These are phyloP conservation scores for Vararia minispora DNA, from an alignment of 768 basidiomycete species.

Conservation along the genomic window DNA sequence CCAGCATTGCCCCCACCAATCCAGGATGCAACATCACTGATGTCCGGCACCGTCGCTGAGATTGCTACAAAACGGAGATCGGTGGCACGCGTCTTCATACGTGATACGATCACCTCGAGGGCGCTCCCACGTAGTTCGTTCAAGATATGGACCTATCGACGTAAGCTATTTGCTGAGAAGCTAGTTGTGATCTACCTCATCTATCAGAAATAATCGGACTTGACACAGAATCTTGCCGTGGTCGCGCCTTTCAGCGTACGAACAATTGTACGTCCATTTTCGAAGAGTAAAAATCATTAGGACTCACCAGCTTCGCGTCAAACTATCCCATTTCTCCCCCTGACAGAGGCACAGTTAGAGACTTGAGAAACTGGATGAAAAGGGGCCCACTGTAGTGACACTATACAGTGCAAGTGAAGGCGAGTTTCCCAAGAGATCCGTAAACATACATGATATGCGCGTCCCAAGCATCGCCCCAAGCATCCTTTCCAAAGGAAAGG, in stretches of 20 bases:
- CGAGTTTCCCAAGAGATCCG: too few relatives aligned
- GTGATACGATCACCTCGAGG: constrained; percentile 87
- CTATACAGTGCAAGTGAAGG: too few relatives aligned
- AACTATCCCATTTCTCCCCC: constrained; percentile 95
- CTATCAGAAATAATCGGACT: constrained; percentile 78
- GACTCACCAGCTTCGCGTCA: constrained; percentile 78
- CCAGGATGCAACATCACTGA: constrained; percentile 84
- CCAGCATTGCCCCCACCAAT: constrained; percentile 39
- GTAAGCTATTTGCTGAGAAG: background rate
- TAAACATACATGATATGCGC: constrained; percentile 65
- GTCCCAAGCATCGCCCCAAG: constrained; percentile 64
- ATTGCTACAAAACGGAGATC: constrained; percentile 77
- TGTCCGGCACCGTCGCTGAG: constrained; percentile 92
- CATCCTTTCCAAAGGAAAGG: constrained; percentile 46
- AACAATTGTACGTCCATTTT: constrained; percentile 1
- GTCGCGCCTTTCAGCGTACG: too few relatives aligned
- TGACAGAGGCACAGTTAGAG: constrained; percentile 19
- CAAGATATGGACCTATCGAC: constrained; percentile 74
- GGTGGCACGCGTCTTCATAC: constrained; percentile 74
- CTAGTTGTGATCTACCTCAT: constrained; percentile 46
- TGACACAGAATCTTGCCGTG: constrained; percentile 58
- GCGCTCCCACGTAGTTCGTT: constrained; percentile 87
- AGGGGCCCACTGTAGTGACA: constrained; percentile 61
- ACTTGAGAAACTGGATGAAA: background rate
- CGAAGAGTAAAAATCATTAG: background rate